A percentile compares a stretch with the other conserved stretches of the same genome.
These are phyloP conservation scores for Teunomyces pallodes DNA, from an alignment of 805 yeast species.

Conservation along the genomic window DNA sequence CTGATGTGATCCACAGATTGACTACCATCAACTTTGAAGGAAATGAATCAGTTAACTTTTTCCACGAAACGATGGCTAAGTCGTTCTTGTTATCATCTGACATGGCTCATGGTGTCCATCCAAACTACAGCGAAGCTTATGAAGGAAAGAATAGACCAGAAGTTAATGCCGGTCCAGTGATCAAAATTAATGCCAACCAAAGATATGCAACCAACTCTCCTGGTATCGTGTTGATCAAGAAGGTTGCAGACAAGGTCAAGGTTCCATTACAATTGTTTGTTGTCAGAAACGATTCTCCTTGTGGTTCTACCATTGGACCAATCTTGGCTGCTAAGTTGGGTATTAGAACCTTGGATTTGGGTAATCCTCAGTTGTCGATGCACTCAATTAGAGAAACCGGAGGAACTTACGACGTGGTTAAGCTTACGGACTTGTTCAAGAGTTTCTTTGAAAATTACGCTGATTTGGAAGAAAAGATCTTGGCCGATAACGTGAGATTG, in stretches of 20 bases:
- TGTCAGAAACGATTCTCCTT: conserved; percentile 88
- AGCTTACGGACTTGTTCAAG: conserved; percentile 58
- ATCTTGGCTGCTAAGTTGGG: conserved; percentile 86
- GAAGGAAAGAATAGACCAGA: conserved; percentile 78
- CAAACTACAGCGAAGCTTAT: conserved; percentile 76
- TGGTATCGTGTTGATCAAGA: conserved; percentile 76
- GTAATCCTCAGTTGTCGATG: conserved; percentile 91
- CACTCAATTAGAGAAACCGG: conserved; percentile 93
- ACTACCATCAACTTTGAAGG: conserved; percentile 32
- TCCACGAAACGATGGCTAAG: conserved; percentile 60
- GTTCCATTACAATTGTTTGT: conserved; percentile 92
- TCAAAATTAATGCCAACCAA: conserved; percentile 92
- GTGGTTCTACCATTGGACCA: conserved; percentile 97
- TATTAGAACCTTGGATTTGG: conserved; percentile 81
- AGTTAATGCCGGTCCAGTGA: conserved; percentile 86
- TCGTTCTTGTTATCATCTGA: conserved; percentile 91
- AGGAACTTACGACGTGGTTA: conserved; percentile 69
- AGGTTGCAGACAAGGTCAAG: conserved; percentile 60
- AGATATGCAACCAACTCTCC: conserved; percentile 92
- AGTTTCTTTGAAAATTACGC: conserved; percentile 50
- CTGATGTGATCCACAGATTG: conserved; percentile 71
- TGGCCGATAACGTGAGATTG: conserved; percentile 20
- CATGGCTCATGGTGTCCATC: conserved; percentile 97
- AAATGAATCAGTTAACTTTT: conserved; percentile 21
- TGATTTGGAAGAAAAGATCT: conserved; percentile 27